Evolutionary conservation across 495 filamentous ascomycete species (phyloP), one percentile per base, ranked within the genome.

Genomic region (Elasticomyces elasticus): DNA sequence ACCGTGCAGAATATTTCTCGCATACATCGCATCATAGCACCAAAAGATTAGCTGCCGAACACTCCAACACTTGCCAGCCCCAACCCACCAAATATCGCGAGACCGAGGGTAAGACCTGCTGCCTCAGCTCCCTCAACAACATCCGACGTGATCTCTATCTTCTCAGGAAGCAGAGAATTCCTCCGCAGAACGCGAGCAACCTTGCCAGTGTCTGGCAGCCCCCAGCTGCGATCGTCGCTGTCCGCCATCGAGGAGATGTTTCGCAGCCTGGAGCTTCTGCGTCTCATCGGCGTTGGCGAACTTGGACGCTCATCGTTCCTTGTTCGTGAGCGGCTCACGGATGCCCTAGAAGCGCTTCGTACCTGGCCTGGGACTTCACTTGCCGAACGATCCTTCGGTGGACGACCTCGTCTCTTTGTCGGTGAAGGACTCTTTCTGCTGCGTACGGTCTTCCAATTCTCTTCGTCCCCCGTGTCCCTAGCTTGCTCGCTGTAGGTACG

Each of bases 41-140:
- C 1, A 37, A 25, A 26, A 37, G 38, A 22, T 46, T 40, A n/a
- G 43, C 55, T 15, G n/a, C 55, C 55, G 40, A 46, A 57, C 15
- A 57, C 55, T 2, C 47, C 49, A 11, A 42, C 35, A 28, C 55
- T 57, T 12, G 49, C 48, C 47, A 57, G 15, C 1, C 55, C 55
- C n/a, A 57, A 35, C 10, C 55, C 55, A 2, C 55, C 55, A 33
- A 57, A 4, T 5, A 52, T 9, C 11, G 43, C 44, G 15, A 57
- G 38, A 22, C 13, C 49, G 22, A n/a, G 46, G 7, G 48, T 52
- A 40, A 57, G 30, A 9, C 20, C 48, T 19, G 28, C 38, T 22
- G 48, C 55, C 52, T 57, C 55, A 37, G 31, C 38, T 1, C 23
- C 23, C 25, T 44, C 49, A 1, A 24, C 19, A 37, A 15, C 30